phyloP scores from a whole-genome alignment of 1,284 basidiomycete genomes.

The Vanrija humicola region DNA sequence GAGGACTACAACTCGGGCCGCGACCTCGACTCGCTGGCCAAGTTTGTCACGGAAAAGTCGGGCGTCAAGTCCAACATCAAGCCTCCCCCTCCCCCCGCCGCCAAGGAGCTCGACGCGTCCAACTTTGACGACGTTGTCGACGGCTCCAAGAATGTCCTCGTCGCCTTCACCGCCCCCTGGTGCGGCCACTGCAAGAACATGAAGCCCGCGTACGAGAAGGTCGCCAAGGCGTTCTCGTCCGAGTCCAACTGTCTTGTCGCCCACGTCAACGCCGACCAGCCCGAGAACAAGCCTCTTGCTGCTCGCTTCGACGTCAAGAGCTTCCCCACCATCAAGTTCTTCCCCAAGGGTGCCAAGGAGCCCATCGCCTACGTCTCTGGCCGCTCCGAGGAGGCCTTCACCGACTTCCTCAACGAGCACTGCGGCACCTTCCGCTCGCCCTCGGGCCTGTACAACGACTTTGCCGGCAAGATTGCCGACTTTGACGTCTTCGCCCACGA shows the following conservation, averaged over 20 bases:
- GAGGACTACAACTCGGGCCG: conserved; percentile 74
- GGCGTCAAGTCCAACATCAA: conserved; percentile 81
- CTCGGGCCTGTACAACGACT: conserved; percentile 72
- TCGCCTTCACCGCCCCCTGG: conserved; percentile 75
- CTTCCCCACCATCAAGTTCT: conserved; percentile 93
- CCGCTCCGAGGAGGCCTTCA: conserved; percentile 50
- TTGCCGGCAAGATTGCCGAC: conserved; percentile 75
- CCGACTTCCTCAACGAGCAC: conserved; percentile 68
- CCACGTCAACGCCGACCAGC: conserved; percentile 84
- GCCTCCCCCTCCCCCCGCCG: conserved; percentile 71
- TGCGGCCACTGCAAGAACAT: conserved; percentile 55
- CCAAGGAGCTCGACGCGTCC: conserved; percentile 63
- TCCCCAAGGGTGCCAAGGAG: conserved; percentile 63
- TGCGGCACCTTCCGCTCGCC: conserved; percentile 79
- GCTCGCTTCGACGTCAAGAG: conserved; percentile 66
- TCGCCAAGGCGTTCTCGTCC: conserved; percentile 70
- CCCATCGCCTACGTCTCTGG: conserved; percentile 58
- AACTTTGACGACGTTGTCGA: conserved; percentile 75
- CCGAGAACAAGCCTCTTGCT: conserved; percentile 71
- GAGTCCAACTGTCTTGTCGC: conserved; percentile 81
- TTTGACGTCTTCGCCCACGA: conserved; percentile 70
- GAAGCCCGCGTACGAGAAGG: conserved; percentile 82
- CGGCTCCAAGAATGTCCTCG: conserved; percentile 74
- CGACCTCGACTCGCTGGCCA: conserved; percentile 70
- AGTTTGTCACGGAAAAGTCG: conserved; percentile 71